A percentile compares a stretch with the other conserved stretches of the same genome.
Evolutionary conservation across 2,329 filamentous ascomycete species (phyloP).

Genomic region (Blastomyces gilchristii): DNA sequence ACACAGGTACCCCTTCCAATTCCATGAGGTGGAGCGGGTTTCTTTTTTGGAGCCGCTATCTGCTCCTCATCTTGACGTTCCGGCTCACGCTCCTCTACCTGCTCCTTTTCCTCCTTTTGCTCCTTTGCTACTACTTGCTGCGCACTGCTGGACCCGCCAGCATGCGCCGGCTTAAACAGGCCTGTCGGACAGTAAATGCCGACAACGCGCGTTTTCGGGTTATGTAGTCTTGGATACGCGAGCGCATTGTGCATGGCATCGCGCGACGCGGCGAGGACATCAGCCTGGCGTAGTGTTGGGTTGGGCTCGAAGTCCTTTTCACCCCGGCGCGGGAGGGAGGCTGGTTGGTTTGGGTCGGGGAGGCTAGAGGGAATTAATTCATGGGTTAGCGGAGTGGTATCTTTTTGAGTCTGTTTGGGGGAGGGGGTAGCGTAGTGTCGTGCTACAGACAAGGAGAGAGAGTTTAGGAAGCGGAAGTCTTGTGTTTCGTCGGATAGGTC

Average conservation of each 20-base stretch:
- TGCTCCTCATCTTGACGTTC: conserved; percentile 13
- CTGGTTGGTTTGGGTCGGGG: conserved; percentile 24
- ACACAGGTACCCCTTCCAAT: conserved; percentile 39
- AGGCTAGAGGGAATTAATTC: conserved; percentile 11
- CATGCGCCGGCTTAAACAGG: conserved; percentile 24
- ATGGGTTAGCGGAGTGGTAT: neutral
- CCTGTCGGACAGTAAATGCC: conserved; percentile 64
- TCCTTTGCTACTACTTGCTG: neutral
- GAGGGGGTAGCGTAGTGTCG: neutral
- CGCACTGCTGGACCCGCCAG: conserved; percentile 3
- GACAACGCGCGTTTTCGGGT: conserved; percentile 53
- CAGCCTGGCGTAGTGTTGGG: conserved; percentile 70
- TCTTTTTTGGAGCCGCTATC: neutral
- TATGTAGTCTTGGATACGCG: conserved; percentile 63
- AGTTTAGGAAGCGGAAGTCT: conserved; percentile 68
- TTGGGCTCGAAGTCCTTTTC: conserved; percentile 97
- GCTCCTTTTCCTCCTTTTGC: neutral
- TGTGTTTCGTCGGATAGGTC: conserved; percentile 69
- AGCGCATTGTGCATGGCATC: conserved; percentile 83
- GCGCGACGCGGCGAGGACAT: conserved; percentile 68
- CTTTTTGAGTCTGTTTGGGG: neutral
- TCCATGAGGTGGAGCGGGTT: conserved; percentile 10
- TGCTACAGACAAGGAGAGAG: conserved; percentile 40
- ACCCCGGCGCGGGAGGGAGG: conserved; percentile 68
- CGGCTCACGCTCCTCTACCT: conserved; percentile 5